Base-by-base conservation (phyloP, 139 green algal genomes). In the Picochlorum sp. region DNA sequence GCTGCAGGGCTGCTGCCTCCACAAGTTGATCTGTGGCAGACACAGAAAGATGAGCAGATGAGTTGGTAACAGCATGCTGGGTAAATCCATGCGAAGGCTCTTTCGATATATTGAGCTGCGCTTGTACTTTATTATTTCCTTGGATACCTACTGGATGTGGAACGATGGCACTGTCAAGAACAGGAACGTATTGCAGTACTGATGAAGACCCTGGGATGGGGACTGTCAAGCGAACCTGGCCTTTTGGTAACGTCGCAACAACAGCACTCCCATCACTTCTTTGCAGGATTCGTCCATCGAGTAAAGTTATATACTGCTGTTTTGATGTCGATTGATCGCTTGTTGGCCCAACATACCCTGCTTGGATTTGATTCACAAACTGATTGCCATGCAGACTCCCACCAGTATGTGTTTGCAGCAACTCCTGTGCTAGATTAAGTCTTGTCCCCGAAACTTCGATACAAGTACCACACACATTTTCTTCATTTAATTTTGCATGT, bases 21-120 rank as follows among this genome's bases (percentile, higher is more conserved):
- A 59, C 60, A 32, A 67, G 45, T 41, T 59, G 47, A 5, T 67
- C 45, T 20, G 44, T 67, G 22, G 60, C 26, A 4, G 44, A 53
- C 9, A 50, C 60, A 18, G 24, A 14, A 30, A 24, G 10, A 43
- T 61, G 44, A 6, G 25, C 37, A 32, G 18, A 9, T 33, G 57
- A 26, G 13, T 7, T 24, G 6, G 41, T 6, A 26, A 22, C 41
- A 50, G 41, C 41, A 8, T n/a, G 12, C 9, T n/a, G 16, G 4
- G 35, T 33, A 35, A 37, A n/a, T n/a, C n/a, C n/a, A n/a, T n/a
- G n/a, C n/a, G n/a, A n/a, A n/a, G n/a, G n/a, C n/a, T n/a, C n/a
- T n/a, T n/a, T n/a, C n/a, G n/a, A n/a, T n/a, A n/a, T n/a, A n/a
- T n/a, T n/a, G n/a, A n/a, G n/a, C n/a, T n/a, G n/a, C n/a, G n/a